A percentile compares a stretch with the other conserved stretches of the same genome.
phyloP scores from a whole-genome alignment of 768 basidiomycete genomes.

The Termitomyces sp. region DNA sequence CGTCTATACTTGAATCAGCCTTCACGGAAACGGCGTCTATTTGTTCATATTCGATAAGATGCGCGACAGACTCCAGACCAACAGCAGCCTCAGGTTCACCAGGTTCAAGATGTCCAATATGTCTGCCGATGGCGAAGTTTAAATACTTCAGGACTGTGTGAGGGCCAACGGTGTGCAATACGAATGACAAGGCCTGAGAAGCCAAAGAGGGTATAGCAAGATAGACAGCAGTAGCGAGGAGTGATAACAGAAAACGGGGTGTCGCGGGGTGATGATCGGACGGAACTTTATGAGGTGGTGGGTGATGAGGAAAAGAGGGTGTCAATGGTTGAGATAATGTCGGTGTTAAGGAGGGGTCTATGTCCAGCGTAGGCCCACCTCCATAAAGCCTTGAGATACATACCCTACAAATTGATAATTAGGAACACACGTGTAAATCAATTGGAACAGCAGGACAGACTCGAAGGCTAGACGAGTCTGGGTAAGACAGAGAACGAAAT shows the following conservation, averaged over 20 bases:
- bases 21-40: constrained; percentile 4
- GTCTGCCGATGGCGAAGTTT: constrained; percentile 74
- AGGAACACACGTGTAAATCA: background rate
- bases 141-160: constrained; percentile 75
- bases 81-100: constrained; percentile 58
- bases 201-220: constrained; percentile 78
- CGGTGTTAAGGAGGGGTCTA: constrained; percentile 64
- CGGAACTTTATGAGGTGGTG: constrained; percentile 33
- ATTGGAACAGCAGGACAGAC: constrained; percentile 43
- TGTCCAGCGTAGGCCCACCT: constrained; percentile 71
- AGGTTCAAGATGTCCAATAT: constrained; percentile 40
- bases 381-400: constrained; percentile 88
- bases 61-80: constrained; percentile 67
- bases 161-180: constrained; percentile 76
- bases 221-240: constrained; percentile 85
- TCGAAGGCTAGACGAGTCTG: constrained; percentile 72
- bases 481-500: constrained; percentile 11
- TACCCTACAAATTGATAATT: constrained; percentile 44
- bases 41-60: constrained; percentile 36
- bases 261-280: constrained; percentile 67
- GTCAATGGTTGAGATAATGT: constrained; percentile 69
- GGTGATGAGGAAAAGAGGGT: constrained; percentile 47
- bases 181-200: constrained; percentile 66
- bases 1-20: background rate
- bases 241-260: constrained; percentile 78